Evolutionary conservation across 1,284 basidiomycete genomes (phyloP).

Genomic region (Marasmius tenuissimus): DNA sequence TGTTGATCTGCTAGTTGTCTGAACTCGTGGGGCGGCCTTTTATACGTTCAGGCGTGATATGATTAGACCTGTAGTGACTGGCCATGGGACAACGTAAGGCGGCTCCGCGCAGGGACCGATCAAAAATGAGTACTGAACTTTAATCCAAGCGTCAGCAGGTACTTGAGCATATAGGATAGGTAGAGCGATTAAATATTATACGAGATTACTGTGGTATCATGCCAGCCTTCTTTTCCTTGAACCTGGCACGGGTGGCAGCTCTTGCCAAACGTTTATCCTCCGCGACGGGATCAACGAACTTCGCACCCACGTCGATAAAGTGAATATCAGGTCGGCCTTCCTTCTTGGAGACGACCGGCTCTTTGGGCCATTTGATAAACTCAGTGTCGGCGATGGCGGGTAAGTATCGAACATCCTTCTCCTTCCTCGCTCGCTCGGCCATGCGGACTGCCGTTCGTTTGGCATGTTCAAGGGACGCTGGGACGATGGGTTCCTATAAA

Average conservation of each 20-base stretch:
- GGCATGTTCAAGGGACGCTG: conserved; percentile 47
- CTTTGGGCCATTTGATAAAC: conserved; percentile 34
- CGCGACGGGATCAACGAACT: conserved; percentile 60
- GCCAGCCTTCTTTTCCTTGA: conserved; percentile 6
- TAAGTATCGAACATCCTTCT: conserved; percentile 38
- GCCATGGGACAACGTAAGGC: too few relatives aligned
- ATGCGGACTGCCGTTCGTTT: conserved; percentile 33
- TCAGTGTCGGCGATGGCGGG: conserved; percentile 32
- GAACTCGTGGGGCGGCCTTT: too few relatives aligned
- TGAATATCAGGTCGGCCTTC: conserved; percentile 50
- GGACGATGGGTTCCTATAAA: conserved; percentile 57
- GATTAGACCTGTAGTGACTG: too few relatives aligned
- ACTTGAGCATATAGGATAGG: not conserved
- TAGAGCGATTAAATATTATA: not conserved
- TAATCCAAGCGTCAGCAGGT: too few relatives aligned
- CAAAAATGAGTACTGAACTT: too few relatives aligned
- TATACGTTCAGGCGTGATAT: too few relatives aligned
- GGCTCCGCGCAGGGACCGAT: too few relatives aligned
- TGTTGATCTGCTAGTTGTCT: too few relatives aligned
- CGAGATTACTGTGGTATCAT: not conserved
- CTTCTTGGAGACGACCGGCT: conserved; percentile 34
- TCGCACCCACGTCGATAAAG: conserved; percentile 69
- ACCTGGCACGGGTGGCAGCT: conserved; percentile 21
- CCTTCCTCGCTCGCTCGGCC: conserved; percentile 31
- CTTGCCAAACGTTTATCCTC: conserved; percentile 47